Conservation (phyloP, 495 filamentous ascomycete genomes). For the Penicillium atrosanguineum region DNA sequence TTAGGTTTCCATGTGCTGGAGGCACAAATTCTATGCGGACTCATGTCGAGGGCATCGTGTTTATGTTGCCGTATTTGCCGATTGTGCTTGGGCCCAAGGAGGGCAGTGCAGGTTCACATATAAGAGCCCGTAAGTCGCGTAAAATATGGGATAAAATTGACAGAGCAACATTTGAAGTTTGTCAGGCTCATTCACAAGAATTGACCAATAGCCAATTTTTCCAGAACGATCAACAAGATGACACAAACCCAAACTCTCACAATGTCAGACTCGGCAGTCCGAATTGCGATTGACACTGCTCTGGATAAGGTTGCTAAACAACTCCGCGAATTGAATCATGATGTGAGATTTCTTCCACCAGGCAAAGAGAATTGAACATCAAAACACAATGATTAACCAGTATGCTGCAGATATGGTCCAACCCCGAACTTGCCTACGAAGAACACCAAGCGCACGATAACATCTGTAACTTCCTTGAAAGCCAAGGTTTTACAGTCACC, state of each 20-base stretch:
- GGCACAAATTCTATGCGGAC: neutral
- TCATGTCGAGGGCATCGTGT: neutral
- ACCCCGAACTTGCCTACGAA: constrained; percentile 14
- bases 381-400: neutral
- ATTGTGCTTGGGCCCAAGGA: neutral
- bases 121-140: neutral
- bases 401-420: constrained; percentile 2
- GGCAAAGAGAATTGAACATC: neutral
- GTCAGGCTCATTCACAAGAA: neutral
- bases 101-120: neutral
- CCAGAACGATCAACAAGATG: neutral
- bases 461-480: constrained; percentile 12
- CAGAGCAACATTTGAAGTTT: too few relatives aligned
- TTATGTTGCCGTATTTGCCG: neutral
- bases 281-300: neutral
- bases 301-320: constrained; percentile 1
- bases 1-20: neutral
- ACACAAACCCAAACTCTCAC: neutral
- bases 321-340: constrained; percentile 4
- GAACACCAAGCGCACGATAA: constrained; percentile 13
- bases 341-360: neutral
- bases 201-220: neutral
- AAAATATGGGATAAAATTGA: too few relatives aligned
- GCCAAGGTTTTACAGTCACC: constrained; percentile 2
- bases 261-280: neutral